These are phyloP conservation scores for Penicillium antarcticum DNA, from an alignment of 495 filamentous ascomycete species.

Conservation along the genomic window DNA sequence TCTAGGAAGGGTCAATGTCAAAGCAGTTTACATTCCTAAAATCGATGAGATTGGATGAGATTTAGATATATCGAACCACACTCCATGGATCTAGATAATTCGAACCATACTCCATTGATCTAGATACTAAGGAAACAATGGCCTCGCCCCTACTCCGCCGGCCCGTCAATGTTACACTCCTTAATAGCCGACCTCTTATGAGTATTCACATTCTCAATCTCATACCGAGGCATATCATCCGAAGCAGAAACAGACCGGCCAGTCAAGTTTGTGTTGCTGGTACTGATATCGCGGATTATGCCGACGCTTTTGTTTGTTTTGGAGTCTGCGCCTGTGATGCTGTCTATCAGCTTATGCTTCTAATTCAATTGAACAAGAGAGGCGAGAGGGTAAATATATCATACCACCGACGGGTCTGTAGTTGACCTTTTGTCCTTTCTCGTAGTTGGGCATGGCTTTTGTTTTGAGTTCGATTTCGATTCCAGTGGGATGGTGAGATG, in stretches of 20 bases:
- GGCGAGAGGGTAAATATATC: background rate
- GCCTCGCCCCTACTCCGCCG: conserved; percentile 17
- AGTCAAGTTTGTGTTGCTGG: conserved; percentile 13
- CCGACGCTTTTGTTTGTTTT: conserved; percentile 28
- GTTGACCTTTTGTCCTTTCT: conserved; percentile 25
- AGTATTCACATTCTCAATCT: conserved; percentile 35
- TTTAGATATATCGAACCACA: too few relatives aligned
- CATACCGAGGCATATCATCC: conserved; percentile 25
- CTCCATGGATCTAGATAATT: background rate
- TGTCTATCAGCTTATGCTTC: background rate
- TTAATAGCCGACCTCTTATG: conserved; percentile 33
- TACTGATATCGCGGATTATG: conserved; percentile 24
- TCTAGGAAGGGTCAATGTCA: too few relatives aligned
- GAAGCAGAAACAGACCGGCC: conserved; percentile 25
- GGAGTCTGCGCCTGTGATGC: conserved; percentile 23
- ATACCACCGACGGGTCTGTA: conserved; percentile 38
- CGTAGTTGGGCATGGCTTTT: conserved; percentile 24
- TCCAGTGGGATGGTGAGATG: background rate
- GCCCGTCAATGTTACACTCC: conserved; percentile 33
- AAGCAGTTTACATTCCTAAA: too few relatives aligned
- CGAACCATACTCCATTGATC: too few relatives aligned
- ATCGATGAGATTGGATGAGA: too few relatives aligned
- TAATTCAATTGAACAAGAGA: background rate
- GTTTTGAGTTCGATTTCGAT: background rate
- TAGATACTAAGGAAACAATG: background rate